These are phyloP conservation scores for Populus euphratica DNA, from an alignment of 345 rosid genomes.

Conservation along the genomic window DNA sequence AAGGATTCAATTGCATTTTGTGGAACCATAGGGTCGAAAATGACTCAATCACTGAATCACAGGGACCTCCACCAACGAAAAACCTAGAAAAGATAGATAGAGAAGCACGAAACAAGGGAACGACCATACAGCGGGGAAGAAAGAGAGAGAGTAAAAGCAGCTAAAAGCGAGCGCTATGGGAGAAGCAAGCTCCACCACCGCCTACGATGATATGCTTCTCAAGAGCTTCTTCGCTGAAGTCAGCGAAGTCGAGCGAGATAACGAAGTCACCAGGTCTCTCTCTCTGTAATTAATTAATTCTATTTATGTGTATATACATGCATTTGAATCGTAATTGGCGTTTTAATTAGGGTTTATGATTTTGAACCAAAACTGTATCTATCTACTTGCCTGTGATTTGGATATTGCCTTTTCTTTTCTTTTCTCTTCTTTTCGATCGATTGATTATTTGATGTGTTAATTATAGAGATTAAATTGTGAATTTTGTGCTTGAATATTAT, in stretches of 20 bases:
- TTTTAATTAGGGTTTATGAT: not conserved
- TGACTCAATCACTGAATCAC: not conserved
- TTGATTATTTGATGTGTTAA: not conserved
- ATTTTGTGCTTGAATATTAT: not conserved
- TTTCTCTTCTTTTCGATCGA: not conserved
- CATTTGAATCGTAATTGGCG: not conserved
- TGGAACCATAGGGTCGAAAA: no score
- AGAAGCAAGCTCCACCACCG: conserved; percentile 32
- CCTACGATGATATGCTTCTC: conserved; percentile 67
- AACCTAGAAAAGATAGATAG: not conserved
- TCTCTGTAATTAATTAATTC: not conserved
- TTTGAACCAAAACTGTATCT: not conserved
- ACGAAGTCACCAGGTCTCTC: conserved; percentile 78
- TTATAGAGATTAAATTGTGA: not conserved
- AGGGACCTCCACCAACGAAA: not conserved
- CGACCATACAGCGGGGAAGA: not conserved
- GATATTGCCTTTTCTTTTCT: not conserved
- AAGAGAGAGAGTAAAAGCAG: not conserved
- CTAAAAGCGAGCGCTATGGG: conserved; percentile 40
- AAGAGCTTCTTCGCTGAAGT: conserved; percentile 96
- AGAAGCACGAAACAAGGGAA: not conserved
- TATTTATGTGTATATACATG: not conserved
- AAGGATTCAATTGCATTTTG: no score
- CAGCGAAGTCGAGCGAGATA: conserved; percentile 91
- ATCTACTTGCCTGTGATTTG: not conserved